Evolutionary conservation across 148 eudicot species (phyloP).

Genomic region (Agrostemma githago): DNA sequence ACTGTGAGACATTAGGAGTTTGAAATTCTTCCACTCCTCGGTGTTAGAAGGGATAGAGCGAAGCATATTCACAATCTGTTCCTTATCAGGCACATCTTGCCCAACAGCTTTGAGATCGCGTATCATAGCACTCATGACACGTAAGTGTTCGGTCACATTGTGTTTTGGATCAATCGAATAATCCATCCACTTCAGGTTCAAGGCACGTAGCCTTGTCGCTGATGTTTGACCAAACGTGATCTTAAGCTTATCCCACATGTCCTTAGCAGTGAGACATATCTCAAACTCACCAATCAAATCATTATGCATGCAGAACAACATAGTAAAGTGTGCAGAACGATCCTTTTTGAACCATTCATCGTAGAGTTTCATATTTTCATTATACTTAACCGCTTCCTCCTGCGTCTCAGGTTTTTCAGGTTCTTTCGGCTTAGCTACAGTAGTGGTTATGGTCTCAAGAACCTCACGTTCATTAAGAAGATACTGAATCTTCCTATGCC

Average conservation of each 20-base stretch:
- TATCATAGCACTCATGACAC: neutral
- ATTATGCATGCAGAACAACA: neutral
- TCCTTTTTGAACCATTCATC: neutral
- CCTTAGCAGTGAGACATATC: neutral
- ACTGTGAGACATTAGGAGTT: neutral
- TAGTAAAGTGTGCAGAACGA: neutral
- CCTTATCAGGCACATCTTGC: too few species aligned
- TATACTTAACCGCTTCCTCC: neutral
- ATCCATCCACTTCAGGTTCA: neutral
- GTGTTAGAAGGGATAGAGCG: too few species aligned
- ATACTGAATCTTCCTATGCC: conserved; percentile 5
- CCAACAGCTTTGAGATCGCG: neutral
- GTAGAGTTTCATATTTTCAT: neutral
- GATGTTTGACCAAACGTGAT: neutral
- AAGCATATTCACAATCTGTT: too few species aligned
- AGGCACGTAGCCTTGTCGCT: neutral
- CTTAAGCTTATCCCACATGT: neutral
- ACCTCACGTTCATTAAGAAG: neutral
- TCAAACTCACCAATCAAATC: neutral
- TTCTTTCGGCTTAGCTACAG: neutral
- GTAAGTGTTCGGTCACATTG: too few species aligned
- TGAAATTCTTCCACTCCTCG: neutral
- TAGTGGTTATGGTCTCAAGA: neutral
- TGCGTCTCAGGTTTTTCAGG: neutral
- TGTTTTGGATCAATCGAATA: neutral